A percentile compares a stretch with the other conserved stretches of the same genome.
These are phyloP conservation scores for Ramaria sp. DNA, from an alignment of 768 basidiomycete species.

Conservation along the genomic window DNA sequence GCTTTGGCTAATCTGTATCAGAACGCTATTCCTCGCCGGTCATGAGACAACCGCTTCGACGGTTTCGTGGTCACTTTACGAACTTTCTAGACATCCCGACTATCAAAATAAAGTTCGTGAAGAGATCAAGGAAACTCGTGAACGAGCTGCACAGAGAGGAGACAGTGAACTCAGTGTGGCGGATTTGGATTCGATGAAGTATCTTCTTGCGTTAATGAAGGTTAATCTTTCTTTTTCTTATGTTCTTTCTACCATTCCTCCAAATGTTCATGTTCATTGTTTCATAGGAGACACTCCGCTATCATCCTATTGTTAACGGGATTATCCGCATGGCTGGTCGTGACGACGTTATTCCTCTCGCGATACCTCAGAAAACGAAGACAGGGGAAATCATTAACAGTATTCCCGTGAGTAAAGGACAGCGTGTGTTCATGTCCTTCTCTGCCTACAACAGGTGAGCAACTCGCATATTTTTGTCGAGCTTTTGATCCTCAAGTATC, in stretches of 20 bases:
- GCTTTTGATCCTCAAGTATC: neutral
- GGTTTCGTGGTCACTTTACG: slow-evolving; percentile 20
- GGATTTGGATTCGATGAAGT: slow-evolving; percentile 24
- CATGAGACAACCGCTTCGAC: slow-evolving; percentile 23
- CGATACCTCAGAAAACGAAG: slow-evolving; percentile 18
- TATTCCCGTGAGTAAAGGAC: slow-evolving; percentile 15
- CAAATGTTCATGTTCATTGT: neutral
- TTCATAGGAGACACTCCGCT: slow-evolving; percentile 21
- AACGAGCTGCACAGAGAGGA: slow-evolving; percentile 13
- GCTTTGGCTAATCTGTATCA: neutral
- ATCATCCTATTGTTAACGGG: slow-evolving; percentile 22
- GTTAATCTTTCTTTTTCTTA: slow-evolving; percentile 9
- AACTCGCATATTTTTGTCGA: too few relatives aligned
- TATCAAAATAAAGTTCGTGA: slow-evolving; percentile 19
- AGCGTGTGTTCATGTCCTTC: slow-evolving; percentile 13
- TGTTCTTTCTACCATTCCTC: neutral
- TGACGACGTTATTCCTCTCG: slow-evolving; percentile 25
- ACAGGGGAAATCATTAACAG: slow-evolving; percentile 15
- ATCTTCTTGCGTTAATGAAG: slow-evolving; percentile 23
- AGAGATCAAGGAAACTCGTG: slow-evolving; percentile 18
- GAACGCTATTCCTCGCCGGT: slow-evolving; percentile 14
- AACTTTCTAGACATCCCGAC: slow-evolving; percentile 19
- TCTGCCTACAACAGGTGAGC: slow-evolving; percentile 23
- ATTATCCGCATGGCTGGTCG: slow-evolving; percentile 17
- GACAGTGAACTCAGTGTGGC: slow-evolving; percentile 18